Evolutionary conservation across 164 flowering plant genomes (phyloP).

Genomic region (Buxus sempervirens): DNA sequence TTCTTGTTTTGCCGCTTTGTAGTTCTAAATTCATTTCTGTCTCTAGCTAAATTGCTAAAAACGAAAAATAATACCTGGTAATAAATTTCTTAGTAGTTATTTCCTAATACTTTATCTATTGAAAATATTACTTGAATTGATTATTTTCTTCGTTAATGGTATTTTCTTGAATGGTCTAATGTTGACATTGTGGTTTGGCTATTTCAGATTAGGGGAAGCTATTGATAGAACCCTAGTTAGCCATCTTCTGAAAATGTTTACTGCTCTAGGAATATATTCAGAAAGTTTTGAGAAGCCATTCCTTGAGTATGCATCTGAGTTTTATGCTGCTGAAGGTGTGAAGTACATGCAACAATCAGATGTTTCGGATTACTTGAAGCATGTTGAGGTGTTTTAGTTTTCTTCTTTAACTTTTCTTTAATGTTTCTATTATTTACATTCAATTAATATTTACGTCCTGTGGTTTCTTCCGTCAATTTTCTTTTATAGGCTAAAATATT

Average conservation of each 20-base stretch:
- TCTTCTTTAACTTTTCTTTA: constrained; percentile 1
- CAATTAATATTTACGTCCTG: background rate
- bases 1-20: no score
- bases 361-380: constrained; percentile 94
- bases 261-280: constrained; percentile 85
- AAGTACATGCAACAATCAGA: constrained; percentile 97
- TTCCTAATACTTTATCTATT: no score
- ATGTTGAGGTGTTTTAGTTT: constrained; percentile 74
- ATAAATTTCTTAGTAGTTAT: no score
- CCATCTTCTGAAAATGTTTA: constrained; percentile 98
- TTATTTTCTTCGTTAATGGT: background rate
- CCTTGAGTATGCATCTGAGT: constrained; percentile 88
- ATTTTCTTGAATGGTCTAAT: background rate
- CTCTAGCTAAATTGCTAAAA: background rate
- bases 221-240: constrained; percentile 85
- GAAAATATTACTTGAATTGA: no score
- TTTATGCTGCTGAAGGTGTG: constrained; percentile 96
- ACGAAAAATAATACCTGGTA: background rate
- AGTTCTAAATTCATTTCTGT: no score
- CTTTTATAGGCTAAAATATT: background rate
- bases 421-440: constrained; percentile 1
- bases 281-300: constrained; percentile 98
- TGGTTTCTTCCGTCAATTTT: background rate
- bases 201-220: constrained; percentile 85
- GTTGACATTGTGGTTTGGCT: constrained; percentile 11